Evolutionary conservation across 768 basidiomycete genomes (phyloP).

Genomic region (Clitopilus hobsonii): DNA sequence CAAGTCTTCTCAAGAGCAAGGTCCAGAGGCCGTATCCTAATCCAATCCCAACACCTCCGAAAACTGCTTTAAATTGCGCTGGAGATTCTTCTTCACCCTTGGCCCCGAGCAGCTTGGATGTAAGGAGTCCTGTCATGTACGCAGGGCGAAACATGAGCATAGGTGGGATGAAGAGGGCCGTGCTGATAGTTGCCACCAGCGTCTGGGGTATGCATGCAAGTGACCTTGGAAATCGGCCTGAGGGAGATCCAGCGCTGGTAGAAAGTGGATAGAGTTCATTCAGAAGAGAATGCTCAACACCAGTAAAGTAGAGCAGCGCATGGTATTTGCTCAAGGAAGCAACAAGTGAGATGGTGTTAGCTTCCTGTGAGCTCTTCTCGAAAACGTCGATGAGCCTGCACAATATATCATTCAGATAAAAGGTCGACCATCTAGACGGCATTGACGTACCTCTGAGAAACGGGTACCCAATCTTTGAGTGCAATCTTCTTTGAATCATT

Average conservation of each 20-base stretch:
- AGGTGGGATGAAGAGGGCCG: constrained; percentile 32
- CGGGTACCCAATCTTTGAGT: constrained; percentile 45
- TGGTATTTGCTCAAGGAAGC: constrained; percentile 44
- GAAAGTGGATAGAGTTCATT: constrained; percentile 18
- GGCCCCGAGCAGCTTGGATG: constrained; percentile 35
- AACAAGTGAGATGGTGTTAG: constrained; percentile 24
- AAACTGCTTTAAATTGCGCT: constrained; percentile 68
- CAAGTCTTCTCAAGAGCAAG: constrained; percentile 15
- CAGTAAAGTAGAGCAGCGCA: constrained; percentile 27
- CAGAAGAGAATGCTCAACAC: constrained; percentile 29
- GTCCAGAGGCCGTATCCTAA: constrained; percentile 18
- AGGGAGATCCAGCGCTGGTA: no score
- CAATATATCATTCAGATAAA: not conserved
- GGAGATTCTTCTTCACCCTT: constrained; percentile 59
- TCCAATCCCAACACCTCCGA: constrained; percentile 44
- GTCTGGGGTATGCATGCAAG: constrained; percentile 35
- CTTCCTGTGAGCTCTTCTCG: not conserved
- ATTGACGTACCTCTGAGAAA: constrained; percentile 51
- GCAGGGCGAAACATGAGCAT: constrained; percentile 54
- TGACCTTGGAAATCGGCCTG: no score
- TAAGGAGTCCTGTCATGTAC: constrained; percentile 46
- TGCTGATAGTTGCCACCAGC: constrained; percentile 18
- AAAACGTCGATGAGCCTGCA: constrained; percentile 19
- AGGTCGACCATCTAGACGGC: not conserved
- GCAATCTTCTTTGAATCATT: constrained; percentile 38